phyloP scores from a whole-genome alignment of 177 flowering plant species.

The Vitis hybrid region DNA sequence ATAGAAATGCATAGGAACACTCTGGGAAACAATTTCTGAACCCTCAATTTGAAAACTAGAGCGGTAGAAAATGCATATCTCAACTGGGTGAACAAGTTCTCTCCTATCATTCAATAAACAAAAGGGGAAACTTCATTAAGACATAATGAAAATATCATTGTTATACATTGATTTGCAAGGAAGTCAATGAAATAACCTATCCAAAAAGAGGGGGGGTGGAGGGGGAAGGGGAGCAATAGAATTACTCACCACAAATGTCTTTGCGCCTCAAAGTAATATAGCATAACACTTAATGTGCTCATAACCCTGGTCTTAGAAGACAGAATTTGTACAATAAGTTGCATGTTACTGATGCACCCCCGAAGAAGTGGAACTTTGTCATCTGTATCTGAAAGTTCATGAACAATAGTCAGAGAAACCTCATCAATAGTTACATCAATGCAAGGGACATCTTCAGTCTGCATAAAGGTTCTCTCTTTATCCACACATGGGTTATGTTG shows the following conservation, averaged over 20 bases:
- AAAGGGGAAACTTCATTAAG: not conserved
- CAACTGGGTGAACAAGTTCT: slow-evolving; percentile 68
- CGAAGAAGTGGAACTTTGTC: slow-evolving; percentile 72
- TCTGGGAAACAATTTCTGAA: slow-evolving; percentile 26
- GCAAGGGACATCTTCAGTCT: slow-evolving; percentile 28
- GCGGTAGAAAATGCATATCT: slow-evolving; percentile 54
- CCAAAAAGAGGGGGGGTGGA: not conserved
- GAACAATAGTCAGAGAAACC: slow-evolving; percentile 60
- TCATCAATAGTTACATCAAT: slow-evolving; percentile 51
- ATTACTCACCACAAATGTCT: slow-evolving; percentile 61
- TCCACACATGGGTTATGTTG: slow-evolving; percentile 12
- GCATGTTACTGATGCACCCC: slow-evolving; percentile 39
- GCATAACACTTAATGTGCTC: slow-evolving; percentile 38
- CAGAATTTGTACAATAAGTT: slow-evolving; percentile 52
- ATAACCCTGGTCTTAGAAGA: slow-evolving; percentile 65
- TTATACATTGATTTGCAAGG: not conserved
- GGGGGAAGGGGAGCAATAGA: not conserved
- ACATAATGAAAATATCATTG: not conserved
- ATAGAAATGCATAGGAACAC: slow-evolving; percentile 50
- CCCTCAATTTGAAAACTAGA: slow-evolving; percentile 29
- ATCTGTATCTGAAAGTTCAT: slow-evolving; percentile 61
- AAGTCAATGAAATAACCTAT: not conserved
- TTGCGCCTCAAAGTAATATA: slow-evolving; percentile 66
- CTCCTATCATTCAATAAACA: slow-evolving; percentile 53
- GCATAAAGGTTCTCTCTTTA: slow-evolving; percentile 24